Conservation (phyloP, 306 rosid species). For the Clitoria ternatea region DNA sequence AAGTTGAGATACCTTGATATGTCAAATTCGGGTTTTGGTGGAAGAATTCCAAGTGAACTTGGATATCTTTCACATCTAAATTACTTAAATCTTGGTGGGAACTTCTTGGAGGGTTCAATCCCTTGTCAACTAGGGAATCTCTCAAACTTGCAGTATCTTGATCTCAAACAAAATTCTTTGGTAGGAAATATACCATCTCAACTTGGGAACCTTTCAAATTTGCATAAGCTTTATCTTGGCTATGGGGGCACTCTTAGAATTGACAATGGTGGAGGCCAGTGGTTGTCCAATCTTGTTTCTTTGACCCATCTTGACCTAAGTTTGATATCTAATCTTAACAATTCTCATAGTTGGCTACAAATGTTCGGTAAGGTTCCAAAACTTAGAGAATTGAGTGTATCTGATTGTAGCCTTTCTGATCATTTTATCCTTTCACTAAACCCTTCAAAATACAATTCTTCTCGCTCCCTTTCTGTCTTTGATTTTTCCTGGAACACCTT, state of each 20-base stretch:
- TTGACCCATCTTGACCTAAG: constrained; percentile 20
- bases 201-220: constrained; percentile 29
- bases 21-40: not conserved
- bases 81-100: not conserved
- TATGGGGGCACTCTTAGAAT: not conserved
- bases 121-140: constrained; percentile 20
- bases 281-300: constrained; percentile 29
- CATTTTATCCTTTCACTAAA: not conserved
- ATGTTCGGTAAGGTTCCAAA: constrained; percentile 9
- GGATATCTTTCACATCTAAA: not conserved
- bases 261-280: not conserved
- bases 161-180: not conserved
- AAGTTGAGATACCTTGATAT: not conserved
- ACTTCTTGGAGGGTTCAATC: not conserved
- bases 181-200: constrained; percentile 18
- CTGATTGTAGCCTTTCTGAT: constrained; percentile 1
- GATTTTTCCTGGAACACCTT: not conserved
- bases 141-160: constrained; percentile 11
- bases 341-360: not conserved
- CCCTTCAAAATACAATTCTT: not conserved
- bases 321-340: not conserved
- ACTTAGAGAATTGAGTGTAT: not conserved
- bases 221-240: constrained; percentile 12
- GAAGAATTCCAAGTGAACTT: not conserved
- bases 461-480: constrained; percentile 1